These are phyloP conservation scores for Cystofilobasidium capitatum DNA, from an alignment of 768 basidiomycete genomes.

Conservation along the genomic window DNA sequence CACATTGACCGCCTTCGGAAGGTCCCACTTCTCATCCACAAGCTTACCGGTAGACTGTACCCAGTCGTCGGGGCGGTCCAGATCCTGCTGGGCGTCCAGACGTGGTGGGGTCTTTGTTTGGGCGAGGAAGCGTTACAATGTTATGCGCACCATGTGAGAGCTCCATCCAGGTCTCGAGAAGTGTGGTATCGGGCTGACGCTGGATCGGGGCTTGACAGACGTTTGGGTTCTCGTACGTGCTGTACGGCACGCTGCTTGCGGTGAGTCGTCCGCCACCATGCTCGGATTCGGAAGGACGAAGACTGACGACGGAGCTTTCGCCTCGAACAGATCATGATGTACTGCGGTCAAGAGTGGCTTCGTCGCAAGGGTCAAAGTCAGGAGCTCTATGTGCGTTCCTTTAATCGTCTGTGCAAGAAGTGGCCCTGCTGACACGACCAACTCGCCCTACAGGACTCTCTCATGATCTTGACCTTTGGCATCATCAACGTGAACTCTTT, in stretches of 20 bases:
- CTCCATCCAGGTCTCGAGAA: neutral
- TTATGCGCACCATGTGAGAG: slow-evolving; percentile 13
- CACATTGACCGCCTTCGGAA: slow-evolving; percentile 52
- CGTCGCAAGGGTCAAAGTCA: slow-evolving; percentile 10
- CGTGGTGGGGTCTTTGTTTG: slow-evolving; percentile 13
- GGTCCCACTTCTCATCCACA: slow-evolving; percentile 10
- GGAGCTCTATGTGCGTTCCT: slow-evolving; percentile 22
- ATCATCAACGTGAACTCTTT: slow-evolving; percentile 14
- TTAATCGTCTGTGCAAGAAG: no score
- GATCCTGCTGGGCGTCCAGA: slow-evolving; percentile 16
- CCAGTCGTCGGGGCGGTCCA: slow-evolving; percentile 22
- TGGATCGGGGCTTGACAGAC: slow-evolving; percentile 8
- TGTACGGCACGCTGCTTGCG: slow-evolving; percentile 15
- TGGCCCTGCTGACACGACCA: no score
- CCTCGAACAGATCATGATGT: slow-evolving; percentile 15
- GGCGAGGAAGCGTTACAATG: slow-evolving; percentile 26
- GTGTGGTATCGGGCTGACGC: no score
- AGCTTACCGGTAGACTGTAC: slow-evolving; percentile 20
- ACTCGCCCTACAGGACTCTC: slow-evolving; percentile 9
- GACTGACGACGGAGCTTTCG: no score
- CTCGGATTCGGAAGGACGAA: no score
- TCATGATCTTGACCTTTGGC: slow-evolving; percentile 27
- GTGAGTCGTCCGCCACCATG: slow-evolving; percentile 1
- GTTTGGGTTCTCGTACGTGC: slow-evolving; percentile 16
- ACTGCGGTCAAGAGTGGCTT: slow-evolving; percentile 13